A percentile compares a stretch with the other conserved stretches of the same genome.
These are phyloP conservation scores for Epichloe hybrida DNA, from an alignment of 2,329 filamentous ascomycete genomes.

Conservation along the genomic window DNA sequence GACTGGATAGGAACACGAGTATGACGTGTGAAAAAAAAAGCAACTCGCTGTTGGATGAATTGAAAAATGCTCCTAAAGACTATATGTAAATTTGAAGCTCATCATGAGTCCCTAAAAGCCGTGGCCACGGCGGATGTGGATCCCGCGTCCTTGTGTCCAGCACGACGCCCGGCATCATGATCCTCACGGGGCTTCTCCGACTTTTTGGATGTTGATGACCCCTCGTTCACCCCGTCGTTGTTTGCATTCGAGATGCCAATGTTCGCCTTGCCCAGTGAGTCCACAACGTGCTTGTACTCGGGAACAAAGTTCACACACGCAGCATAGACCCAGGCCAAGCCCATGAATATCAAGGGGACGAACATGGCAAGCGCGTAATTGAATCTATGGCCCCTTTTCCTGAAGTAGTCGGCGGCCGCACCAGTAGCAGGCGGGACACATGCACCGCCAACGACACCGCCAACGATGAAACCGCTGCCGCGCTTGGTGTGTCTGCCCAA, in stretches of 20 bases:
- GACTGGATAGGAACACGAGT: too few species aligned
- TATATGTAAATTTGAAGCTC: neutral
- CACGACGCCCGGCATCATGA: neutral
- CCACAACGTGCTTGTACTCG: conserved; percentile 47
- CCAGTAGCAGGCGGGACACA: conserved; percentile 61
- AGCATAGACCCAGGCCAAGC: conserved; percentile 42
- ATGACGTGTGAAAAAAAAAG: too few species aligned
- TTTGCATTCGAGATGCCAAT: conserved; percentile 19
- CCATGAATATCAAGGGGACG: conserved; percentile 49
- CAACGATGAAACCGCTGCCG: conserved; percentile 56
- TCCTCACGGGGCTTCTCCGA: neutral
- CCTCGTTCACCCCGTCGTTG: neutral
- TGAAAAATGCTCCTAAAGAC: neutral
- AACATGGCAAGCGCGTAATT: conserved; percentile 50
- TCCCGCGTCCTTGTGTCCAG: neutral
- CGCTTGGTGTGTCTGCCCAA: conserved; percentile 66
- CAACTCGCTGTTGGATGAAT: neutral
- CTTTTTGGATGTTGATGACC: neutral
- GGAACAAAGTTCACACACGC: conserved; percentile 53
- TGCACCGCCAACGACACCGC: conserved; percentile 59
- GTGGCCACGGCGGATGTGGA: neutral
- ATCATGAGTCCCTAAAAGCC: neutral
- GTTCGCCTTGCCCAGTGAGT: conserved; percentile 37
- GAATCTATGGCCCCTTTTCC: neutral
- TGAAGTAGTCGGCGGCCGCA: conserved; percentile 47